Conservation (phyloP, 2,329 filamentous ascomycete genomes). For the Aspergillus neotritici region DNA sequence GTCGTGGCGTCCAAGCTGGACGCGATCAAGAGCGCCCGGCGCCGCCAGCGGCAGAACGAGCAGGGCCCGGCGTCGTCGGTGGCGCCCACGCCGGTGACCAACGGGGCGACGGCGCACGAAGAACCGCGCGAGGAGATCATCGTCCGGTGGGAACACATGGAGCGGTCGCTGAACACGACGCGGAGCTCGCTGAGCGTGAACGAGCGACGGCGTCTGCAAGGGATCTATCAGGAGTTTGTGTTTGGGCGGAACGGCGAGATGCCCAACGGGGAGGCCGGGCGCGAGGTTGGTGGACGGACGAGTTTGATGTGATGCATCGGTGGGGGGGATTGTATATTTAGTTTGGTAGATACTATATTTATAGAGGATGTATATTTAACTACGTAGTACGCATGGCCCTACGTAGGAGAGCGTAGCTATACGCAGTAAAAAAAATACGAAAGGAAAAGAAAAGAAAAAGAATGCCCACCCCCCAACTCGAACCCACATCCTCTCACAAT, state of each 20-base stretch:
- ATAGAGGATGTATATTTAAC: background rate
- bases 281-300: conserved; percentile 84
- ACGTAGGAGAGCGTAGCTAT: conserved; percentile 1
- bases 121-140: conserved; percentile 60
- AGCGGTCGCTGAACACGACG: conserved; percentile 69
- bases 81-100: conserved; percentile 13
- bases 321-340: background rate
- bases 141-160: conserved; percentile 77
- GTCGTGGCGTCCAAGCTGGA: conserved; percentile 76
- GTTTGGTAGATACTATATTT: background rate
- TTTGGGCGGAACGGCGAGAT: conserved; percentile 90
- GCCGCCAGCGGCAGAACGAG: conserved; percentile 53
- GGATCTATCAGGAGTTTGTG: conserved; percentile 90
- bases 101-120: conserved; percentile 23
- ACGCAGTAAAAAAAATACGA: background rate
- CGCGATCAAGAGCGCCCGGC: conserved; percentile 66
- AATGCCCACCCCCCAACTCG: background rate
- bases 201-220: conserved; percentile 66
- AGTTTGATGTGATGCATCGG: conserved; percentile 70
- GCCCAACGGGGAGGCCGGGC: conserved; percentile 85
- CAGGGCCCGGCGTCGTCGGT: conserved; percentile 21
- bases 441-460: background rate
- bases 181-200: conserved; percentile 74
- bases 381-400: background rate
- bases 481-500: background rate